Base-by-base conservation (phyloP, 202 grass and related monocot genomes). In the Miscanthus sacchariflorus region DNA sequence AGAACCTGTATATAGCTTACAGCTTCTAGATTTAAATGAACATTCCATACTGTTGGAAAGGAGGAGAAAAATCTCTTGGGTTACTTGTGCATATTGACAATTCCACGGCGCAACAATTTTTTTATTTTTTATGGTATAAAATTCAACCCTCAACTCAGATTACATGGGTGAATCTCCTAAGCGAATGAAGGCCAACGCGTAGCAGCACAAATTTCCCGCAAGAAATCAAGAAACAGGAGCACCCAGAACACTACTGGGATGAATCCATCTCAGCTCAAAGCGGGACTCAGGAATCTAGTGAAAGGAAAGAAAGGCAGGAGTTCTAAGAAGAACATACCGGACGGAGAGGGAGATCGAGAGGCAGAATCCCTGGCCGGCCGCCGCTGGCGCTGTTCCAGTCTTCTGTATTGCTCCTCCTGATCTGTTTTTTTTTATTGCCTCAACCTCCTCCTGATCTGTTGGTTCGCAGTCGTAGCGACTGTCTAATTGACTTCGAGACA, bases 141-240 rank as follows among this genome's bases (percentile, higher is more conserved):
- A 10, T 25, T 39, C 11, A 25, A 25, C 35, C 35, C 33, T 19
- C 9, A 12, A 43, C 68, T 64, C 24, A 64, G 59, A 25, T 73
- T 12, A 43, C 38, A 83, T 42, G 11, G 4, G 49, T 6, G 21
- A 12, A 58, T 59, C 69, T 33, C 39, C 38, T 6, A 49, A 61
- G 52, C 35, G 2, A 12, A 43, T 18, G 33, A 73, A 83, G 68
- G 4, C 36, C 4, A 82, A 58, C 59, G 48, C 35, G 2, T 33
- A 44, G 5, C 23, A 59, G 50, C 9, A 21, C n/a, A 40, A 28
- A 73, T 45, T 83, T 12, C 1, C 14, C 14, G 15, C 2, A 19
- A 5, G 7, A 83, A 73, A 83, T 83, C 77, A 79, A 65, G 77
- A 65, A 79, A 28, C 50, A 11, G 35, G 21, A 7, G n/a, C n/a